Percentiles rank a stretch among this genome's conserved stretches.
phyloP scores from a whole-genome alignment of 2,329 filamentous ascomycete genomes.

The Ophiostoma populinum region DNA sequence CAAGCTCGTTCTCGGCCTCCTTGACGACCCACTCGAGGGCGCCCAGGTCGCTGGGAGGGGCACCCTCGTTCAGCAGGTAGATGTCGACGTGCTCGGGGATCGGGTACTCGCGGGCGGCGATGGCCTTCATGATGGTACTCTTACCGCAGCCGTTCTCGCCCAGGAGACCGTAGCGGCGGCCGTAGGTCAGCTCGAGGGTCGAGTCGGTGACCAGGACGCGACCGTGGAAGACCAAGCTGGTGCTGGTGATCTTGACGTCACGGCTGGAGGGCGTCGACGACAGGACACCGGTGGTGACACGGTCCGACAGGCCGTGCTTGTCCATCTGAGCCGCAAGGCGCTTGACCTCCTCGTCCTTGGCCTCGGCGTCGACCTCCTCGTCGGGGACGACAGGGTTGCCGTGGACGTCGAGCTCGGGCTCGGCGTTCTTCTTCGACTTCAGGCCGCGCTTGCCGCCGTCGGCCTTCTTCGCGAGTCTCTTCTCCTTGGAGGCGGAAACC shows the following conservation, averaged over 20 bases:
- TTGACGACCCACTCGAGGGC: conserved; percentile 94
- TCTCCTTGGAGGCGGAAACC: conserved; percentile 54
- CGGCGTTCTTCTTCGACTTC: conserved; percentile 43
- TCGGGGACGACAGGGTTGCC: conserved; percentile 28
- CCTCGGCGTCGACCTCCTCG: conserved; percentile 31
- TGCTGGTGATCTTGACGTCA: conserved; percentile 93
- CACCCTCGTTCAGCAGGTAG: conserved; percentile 95
- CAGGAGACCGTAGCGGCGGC: conserved; percentile 81
- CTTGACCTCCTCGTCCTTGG: conserved; percentile 60
- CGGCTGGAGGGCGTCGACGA: conserved; percentile 69
- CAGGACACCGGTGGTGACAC: conserved; percentile 94
- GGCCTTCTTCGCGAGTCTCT: conserved; percentile 54
- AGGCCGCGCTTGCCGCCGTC: conserved; percentile 64
- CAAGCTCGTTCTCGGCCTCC: conserved; percentile 86
- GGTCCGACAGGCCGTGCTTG: conserved; percentile 87
- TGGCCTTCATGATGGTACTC: conserved; percentile 91
- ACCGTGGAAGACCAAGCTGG: conserved; percentile 92
- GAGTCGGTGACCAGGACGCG: conserved; percentile 89
- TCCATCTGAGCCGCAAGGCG: conserved; percentile 87
- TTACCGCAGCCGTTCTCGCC: conserved; percentile 99
- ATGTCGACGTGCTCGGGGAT: conserved; percentile 95
- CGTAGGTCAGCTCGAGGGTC: conserved; percentile 82
- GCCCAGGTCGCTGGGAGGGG: conserved; percentile 71
- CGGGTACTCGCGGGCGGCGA: conserved; percentile 83
- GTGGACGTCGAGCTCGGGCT: conserved; percentile 47